These are phyloP conservation scores for Bidens hawaiensis DNA, from an alignment of 140 eudicot genomes.

Conservation along the genomic window DNA sequence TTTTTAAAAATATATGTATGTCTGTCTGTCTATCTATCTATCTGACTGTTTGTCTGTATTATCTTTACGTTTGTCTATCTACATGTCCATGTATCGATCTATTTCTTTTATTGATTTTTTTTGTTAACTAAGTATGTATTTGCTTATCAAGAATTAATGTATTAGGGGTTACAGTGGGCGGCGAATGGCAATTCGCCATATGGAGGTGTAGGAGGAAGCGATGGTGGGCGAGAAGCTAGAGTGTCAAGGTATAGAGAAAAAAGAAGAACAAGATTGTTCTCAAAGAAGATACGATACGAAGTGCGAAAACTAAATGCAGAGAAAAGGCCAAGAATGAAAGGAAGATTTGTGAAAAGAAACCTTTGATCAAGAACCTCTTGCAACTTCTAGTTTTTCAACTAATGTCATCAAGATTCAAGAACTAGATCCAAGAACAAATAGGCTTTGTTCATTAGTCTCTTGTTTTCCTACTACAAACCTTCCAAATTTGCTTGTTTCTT, in stretches of 20 bases:
- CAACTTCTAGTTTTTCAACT: slow-evolving; percentile 24
- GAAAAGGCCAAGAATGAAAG: slow-evolving; percentile 94
- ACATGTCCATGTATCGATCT: not conserved
- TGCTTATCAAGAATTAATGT: not conserved
- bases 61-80: not conserved
- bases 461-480: slow-evolving; percentile 5
- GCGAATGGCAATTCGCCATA: slow-evolving; percentile 17
- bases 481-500: slow-evolving; percentile 29
- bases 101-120: not conserved
- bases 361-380: slow-evolving; percentile 28
- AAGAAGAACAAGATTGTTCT: slow-evolving; percentile 74
- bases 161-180: slow-evolving; percentile 35
- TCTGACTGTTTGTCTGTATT: too few species aligned
- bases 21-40: not conserved
- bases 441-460: slow-evolving; percentile 26
- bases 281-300: slow-evolving; percentile 85
- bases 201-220: slow-evolving; percentile 34
- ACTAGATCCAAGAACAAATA: slow-evolving; percentile 21
- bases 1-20: too few species aligned
- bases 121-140: not conserved
- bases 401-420: slow-evolving; percentile 28
- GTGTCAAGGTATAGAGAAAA: slow-evolving; percentile 83
- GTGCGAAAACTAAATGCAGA: slow-evolving; percentile 90
- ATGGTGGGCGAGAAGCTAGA: slow-evolving; percentile 81
- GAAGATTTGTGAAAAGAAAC: slow-evolving; percentile 82